Evolutionary conservation across 2,329 filamentous ascomycete genomes (phyloP).

Genomic region (Paradendryphiella salina): DNA sequence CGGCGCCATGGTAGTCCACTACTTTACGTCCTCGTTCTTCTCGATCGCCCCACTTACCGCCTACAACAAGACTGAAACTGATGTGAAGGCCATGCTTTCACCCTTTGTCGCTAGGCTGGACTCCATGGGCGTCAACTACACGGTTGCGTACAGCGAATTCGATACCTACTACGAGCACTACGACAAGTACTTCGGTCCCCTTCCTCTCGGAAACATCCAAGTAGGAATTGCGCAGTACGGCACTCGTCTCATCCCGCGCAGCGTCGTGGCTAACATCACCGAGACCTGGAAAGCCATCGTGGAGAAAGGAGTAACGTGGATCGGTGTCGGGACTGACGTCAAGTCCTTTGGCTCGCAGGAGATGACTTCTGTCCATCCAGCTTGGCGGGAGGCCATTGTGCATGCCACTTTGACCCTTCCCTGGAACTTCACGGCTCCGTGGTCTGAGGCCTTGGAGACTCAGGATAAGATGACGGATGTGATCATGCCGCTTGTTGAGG

Average conservation of each 20-base stretch:
- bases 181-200: constrained; percentile 28
- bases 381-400: constrained; percentile 27
- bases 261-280: constrained; percentile 16
- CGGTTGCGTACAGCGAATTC: constrained; percentile 18
- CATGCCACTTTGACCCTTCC: constrained; percentile 23
- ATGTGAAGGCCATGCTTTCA: constrained; percentile 22
- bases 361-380: constrained; percentile 29
- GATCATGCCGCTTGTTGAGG: constrained; percentile 23
- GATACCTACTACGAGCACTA: constrained; percentile 29
- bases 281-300: constrained; percentile 21
- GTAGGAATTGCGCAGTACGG: constrained; percentile 27
- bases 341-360: constrained; percentile 16
- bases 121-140: constrained; percentile 19
- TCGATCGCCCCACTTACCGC: constrained; percentile 26
- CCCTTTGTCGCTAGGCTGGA: constrained; percentile 22
- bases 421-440: constrained; percentile 27
- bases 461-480: constrained; percentile 26
- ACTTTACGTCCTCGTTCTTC: constrained; percentile 24
- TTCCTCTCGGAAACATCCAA: constrained; percentile 26
- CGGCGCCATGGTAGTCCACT: constrained; percentile 21
- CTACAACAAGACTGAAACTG: constrained; percentile 21
- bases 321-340: constrained; percentile 23
- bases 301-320: constrained; percentile 25
- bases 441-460: constrained; percentile 19
- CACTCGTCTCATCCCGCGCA: constrained; percentile 22